Base-by-base conservation (phyloP, 2,329 filamentous ascomycete species). In the Colletotrichum magnum region DNA sequence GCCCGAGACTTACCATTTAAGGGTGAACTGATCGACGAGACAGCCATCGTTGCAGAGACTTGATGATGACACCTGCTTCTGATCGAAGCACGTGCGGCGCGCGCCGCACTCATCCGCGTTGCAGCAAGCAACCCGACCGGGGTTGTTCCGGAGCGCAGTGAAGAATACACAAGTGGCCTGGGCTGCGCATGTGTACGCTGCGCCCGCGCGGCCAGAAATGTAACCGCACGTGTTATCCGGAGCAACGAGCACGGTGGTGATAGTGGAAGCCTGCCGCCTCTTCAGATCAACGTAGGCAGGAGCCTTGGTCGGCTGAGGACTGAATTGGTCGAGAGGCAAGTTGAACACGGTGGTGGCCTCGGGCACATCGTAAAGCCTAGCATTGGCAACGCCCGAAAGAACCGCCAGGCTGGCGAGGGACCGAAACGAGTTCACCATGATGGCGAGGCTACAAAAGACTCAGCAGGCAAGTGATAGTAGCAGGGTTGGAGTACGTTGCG, bases 211-310 rank as follows among this genome's bases (percentile, higher is more conserved):
- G 39, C 81, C 85, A 36, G 78, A 79, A 47, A 87, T 75, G 73
- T 80, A 88, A 71, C 86, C 86, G 68, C 86, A 88, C 0, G 83
- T 86, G 69, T 85, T 85, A 73, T 87, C 84, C 1, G 83, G 82
- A 12, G 80, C 85, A 62, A 84, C 74, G n/a, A 85, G 77, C 32
- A 83, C 78, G 0, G 79, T 83, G 18, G 76, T 68, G n/a, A 69
- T 75, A n/a, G 70, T 58, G 18, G 71, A 74, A 21, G 72, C 71
- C 56, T 76, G 75, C 65, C 76, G 78, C 73, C 73, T 78, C 39
- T 76, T 75, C 13, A 82, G 73, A 18, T 80, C 78, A n/a, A 76
- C 74, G 32, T 79, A 62, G 13, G 70, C 75, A 3, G 84, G 81
- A 6, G 80, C 79, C 39, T 75, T 51, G 9, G 85, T 87, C 32